Percentiles rank a stretch among this genome's conserved stretches.
Evolutionary conservation across 352 stramenopile genomes (phyloP).

Genomic region (Globisporangium nunn): DNA sequence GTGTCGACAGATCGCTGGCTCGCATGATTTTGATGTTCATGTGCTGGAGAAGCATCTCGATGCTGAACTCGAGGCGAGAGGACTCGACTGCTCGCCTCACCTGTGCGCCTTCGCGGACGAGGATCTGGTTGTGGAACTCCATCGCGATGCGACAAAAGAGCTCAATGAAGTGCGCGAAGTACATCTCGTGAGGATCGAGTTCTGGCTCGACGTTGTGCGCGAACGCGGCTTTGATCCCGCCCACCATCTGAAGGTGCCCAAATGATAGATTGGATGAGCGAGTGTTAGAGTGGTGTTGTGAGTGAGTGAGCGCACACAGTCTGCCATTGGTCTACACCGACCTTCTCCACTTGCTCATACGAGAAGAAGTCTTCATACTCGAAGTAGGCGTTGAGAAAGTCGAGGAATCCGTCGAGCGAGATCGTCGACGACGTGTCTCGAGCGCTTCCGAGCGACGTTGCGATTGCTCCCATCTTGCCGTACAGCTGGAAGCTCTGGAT

Average conservation of each 20-base stretch:
- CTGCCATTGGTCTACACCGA: slow-evolving; percentile 7
- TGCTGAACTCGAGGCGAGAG: slow-evolving; percentile 55
- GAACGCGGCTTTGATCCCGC: slow-evolving; percentile 12
- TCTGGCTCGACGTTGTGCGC: slow-evolving; percentile 4
- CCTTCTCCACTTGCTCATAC: slow-evolving; percentile 28
- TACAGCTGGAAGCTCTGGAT: slow-evolving; percentile 63
- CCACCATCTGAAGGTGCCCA: slow-evolving; percentile 8
- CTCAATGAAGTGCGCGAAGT: slow-evolving; percentile 61
- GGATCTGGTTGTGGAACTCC: slow-evolving; percentile 35
- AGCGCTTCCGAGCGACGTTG: slow-evolving; percentile 4
- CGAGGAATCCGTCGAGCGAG: slow-evolving; percentile 59
- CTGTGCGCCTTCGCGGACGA: slow-evolving; percentile 41
- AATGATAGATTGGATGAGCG: background rate
- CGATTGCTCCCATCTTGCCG: slow-evolving; percentile 20
- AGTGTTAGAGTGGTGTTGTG: slow-evolving; percentile 1
- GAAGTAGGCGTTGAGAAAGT: slow-evolving; percentile 77
- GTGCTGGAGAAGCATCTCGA: slow-evolving; percentile 48
- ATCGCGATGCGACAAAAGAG: slow-evolving; percentile 54
- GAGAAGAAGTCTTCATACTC: slow-evolving; percentile 73
- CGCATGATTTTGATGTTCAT: slow-evolving; percentile 39
- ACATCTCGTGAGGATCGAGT: slow-evolving; percentile 13
- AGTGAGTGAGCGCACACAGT: slow-evolving; percentile 8
- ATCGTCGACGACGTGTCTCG: slow-evolving; percentile 27
- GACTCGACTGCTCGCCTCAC: slow-evolving; percentile 45
- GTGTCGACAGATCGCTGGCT: background rate